Conservation (phyloP, 345 rosid species). For the Eucalyptus curtisii region DNA sequence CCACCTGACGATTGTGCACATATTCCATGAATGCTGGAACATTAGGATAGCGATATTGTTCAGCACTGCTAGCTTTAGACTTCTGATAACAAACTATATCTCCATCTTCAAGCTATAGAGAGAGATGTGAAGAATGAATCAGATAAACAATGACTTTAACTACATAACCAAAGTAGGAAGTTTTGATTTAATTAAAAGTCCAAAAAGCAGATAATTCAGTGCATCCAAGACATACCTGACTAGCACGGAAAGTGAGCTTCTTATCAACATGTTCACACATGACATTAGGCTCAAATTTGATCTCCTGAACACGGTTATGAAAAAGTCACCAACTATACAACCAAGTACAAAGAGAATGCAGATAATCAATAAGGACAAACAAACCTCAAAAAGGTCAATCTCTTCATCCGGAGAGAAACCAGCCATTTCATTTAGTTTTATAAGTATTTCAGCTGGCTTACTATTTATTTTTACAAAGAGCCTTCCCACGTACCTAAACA, state of each 20-base stretch:
- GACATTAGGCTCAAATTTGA: conserved; percentile 81
- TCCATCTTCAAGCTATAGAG: conserved; percentile 81
- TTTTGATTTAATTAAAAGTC: background rate
- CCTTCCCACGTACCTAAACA: conserved; percentile 65
- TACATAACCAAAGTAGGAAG: background rate
- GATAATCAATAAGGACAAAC: background rate
- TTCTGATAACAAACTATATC: conserved; percentile 90
- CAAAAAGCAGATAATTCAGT: background rate
- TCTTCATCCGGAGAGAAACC: conserved; percentile 83
- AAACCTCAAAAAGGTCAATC: conserved; percentile 87
- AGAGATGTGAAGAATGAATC: background rate
- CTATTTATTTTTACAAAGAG: conserved; percentile 71
- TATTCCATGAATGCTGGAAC: conserved; percentile 80
- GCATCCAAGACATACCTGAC: conserved; percentile 44
- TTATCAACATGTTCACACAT: conserved; percentile 85
- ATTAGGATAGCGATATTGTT: conserved; percentile 56
- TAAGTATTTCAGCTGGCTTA: conserved; percentile 64
- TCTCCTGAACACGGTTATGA: conserved; percentile 41
- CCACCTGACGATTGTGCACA: conserved; percentile 88
- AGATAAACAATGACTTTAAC: background rate
- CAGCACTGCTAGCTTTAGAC: conserved; percentile 29
- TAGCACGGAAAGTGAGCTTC: conserved; percentile 47
- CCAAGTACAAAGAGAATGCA: background rate
- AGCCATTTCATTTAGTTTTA: conserved; percentile 78
- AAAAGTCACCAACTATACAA: background rate